These are phyloP conservation scores for Lagenidium sp. DNA, from an alignment of 352 stramenopile genomes.

Conservation along the genomic window DNA sequence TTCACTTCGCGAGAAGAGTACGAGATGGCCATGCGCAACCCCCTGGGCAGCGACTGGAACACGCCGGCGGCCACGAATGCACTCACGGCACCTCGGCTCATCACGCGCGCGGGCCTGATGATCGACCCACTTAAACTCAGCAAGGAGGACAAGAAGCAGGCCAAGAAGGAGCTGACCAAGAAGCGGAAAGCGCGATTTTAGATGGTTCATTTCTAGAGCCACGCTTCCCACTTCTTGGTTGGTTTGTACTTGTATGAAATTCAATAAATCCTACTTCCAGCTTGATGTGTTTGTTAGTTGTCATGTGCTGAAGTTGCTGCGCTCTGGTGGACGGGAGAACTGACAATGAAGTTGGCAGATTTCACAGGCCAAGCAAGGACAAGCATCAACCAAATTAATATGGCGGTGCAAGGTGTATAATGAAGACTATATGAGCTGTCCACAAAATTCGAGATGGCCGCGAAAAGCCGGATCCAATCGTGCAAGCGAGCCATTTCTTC, in stretches of 20 bases:
- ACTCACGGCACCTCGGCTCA: constrained; percentile 91
- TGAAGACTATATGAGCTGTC: too few relatives aligned
- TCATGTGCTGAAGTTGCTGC: too few relatives aligned
- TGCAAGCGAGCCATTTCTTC: too few relatives aligned
- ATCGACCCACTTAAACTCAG: constrained; percentile 90
- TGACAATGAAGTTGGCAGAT: too few relatives aligned
- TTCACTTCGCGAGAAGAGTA: constrained; percentile 97
- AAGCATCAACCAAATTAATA: too few relatives aligned
- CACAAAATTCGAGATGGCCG: background rate
- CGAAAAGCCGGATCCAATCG: too few relatives aligned
- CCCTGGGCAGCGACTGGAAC: constrained; percentile 93
- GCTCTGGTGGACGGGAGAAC: too few relatives aligned
- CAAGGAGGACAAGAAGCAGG: constrained; percentile 80
- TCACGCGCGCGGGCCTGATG: constrained; percentile 89
- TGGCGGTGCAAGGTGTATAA: too few relatives aligned
- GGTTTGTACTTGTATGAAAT: too few relatives aligned
- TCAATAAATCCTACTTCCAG: too few relatives aligned
- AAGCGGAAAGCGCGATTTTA: constrained; percentile 83
- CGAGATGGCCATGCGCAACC: constrained; percentile 94
- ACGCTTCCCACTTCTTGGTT: background rate
- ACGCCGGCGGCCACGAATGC: constrained; percentile 85
- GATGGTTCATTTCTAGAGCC: constrained; percentile 23
- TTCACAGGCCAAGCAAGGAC: too few relatives aligned
- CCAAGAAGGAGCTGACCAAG: constrained; percentile 69
- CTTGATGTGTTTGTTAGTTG: too few relatives aligned